These are phyloP conservation scores for Aureobasidium sp. DNA, from an alignment of 2,329 filamentous ascomycete species.

Conservation along the genomic window DNA sequence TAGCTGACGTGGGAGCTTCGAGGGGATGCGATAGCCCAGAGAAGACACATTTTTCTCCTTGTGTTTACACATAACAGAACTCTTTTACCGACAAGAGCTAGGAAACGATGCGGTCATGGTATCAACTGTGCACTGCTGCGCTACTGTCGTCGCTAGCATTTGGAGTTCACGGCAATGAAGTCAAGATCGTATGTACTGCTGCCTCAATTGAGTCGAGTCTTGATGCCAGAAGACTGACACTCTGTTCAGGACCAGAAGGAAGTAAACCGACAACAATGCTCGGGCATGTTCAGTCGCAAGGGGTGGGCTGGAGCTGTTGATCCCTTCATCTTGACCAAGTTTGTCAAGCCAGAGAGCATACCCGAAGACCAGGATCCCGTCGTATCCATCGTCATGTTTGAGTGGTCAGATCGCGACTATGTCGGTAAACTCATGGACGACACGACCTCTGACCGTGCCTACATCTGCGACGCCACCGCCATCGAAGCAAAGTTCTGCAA, in stretches of 20 bases:
- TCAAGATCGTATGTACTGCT: slow-evolving; percentile 23
- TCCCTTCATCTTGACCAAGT: slow-evolving; percentile 81
- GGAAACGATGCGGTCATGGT: slow-evolving; percentile 23
- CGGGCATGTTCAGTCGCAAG: slow-evolving; percentile 87
- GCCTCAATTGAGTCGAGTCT: background rate
- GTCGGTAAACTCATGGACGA: slow-evolving; percentile 57
- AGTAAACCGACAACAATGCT: slow-evolving; percentile 71
- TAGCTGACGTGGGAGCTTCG: background rate
- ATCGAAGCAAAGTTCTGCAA: slow-evolving; percentile 66
- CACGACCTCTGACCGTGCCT: slow-evolving; percentile 42
- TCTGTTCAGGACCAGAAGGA: slow-evolving; percentile 58
- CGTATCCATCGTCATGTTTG: slow-evolving; percentile 81
- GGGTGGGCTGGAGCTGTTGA: slow-evolving; percentile 82
- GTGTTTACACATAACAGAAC: background rate
- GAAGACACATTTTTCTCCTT: background rate
- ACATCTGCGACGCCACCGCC: slow-evolving; percentile 67
- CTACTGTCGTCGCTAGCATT: slow-evolving; percentile 21
- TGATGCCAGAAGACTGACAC: background rate
- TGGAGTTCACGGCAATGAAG: slow-evolving; percentile 21
- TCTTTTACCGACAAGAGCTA: background rate
- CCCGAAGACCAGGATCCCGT: slow-evolving; percentile 59
- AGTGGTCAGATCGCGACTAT: slow-evolving; percentile 77
- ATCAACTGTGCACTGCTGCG: slow-evolving; percentile 20
- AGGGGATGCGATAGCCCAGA: background rate
- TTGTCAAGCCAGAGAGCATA: slow-evolving; percentile 49